phyloP scores from a whole-genome alignment of 371 early-diverging fungal species.

The Syncephalastrum contaminatum region DNA sequence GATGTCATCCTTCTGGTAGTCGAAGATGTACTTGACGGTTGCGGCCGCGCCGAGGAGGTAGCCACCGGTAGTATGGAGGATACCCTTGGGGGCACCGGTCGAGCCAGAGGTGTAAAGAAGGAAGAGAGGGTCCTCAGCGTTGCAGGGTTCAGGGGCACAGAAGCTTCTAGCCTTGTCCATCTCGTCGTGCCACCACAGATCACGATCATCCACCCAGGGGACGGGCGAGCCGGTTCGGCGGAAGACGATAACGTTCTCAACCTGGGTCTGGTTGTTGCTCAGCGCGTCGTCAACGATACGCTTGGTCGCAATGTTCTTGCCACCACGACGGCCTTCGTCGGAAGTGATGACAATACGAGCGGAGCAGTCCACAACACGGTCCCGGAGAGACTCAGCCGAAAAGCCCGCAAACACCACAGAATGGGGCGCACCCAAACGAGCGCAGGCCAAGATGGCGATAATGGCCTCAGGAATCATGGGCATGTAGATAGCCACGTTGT shows the following conservation, averaged over 20 bases:
- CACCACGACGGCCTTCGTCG: slow-evolving; percentile 91
- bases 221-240: slow-evolving; percentile 81
- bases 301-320: slow-evolving; percentile 89
- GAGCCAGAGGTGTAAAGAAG: slow-evolving; percentile 96
- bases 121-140: slow-evolving; percentile 95
- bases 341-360: slow-evolving; percentile 82
- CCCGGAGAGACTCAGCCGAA: slow-evolving; percentile 84
- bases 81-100: slow-evolving; percentile 97
- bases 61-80: slow-evolving; percentile 94
- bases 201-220: slow-evolving; percentile 72
- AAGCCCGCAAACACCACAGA: slow-evolving; percentile 96
- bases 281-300: slow-evolving; percentile 92
- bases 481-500: slow-evolving; percentile 97
- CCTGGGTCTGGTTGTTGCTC: slow-evolving; percentile 50
- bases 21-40: slow-evolving; percentile 93
- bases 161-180: slow-evolving; percentile 71
- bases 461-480: slow-evolving; percentile 97
- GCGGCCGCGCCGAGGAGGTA: slow-evolving; percentile 91
- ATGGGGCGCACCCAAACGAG: slow-evolving; percentile 89
- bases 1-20: slow-evolving; percentile 74
- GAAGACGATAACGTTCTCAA: slow-evolving; percentile 86
- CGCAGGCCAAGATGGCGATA: slow-evolving; percentile 92
- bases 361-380: slow-evolving; percentile 80
- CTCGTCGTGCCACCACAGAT: slow-evolving; percentile 91
- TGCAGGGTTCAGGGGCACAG: slow-evolving; percentile 82